Evolutionary conservation across 768 basidiomycete species (phyloP).

Genomic region (Boletus subcaerulescens): DNA sequence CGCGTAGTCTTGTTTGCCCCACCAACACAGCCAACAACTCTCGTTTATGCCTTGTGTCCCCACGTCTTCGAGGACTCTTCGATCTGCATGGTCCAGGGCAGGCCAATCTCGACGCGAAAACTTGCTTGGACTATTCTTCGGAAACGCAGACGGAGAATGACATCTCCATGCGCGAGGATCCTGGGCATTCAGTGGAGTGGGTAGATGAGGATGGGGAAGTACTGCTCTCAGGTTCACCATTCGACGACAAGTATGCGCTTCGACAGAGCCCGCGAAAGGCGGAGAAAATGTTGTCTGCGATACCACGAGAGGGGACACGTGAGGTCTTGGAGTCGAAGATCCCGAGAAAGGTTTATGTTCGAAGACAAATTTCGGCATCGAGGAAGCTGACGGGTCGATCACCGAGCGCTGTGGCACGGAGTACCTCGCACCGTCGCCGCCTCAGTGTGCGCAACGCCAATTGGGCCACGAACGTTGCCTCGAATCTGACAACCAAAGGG

Average conservation of each 20-base stretch:
- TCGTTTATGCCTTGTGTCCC: no score
- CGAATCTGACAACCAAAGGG: constrained; percentile 14
- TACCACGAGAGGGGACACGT: constrained; percentile 1
- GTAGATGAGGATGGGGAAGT: constrained; percentile 27
- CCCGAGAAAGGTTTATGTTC: constrained; percentile 16
- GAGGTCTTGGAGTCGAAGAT: constrained; percentile 18
- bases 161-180: constrained; percentile 4
- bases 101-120: constrained; percentile 15
- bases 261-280: background rate
- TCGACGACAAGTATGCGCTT: constrained; percentile 24
- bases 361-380: constrained; percentile 15
- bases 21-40: no score
- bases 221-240: constrained; percentile 17
- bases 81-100: constrained; percentile 27
- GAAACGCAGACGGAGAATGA: background rate
- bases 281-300: constrained; percentile 16
- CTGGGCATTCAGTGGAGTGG: constrained; percentile 16
- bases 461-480: background rate
- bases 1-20: no score
- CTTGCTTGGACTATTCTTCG: constrained; percentile 3
- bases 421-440: constrained; percentile 13
- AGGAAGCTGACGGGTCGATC: constrained; percentile 6
- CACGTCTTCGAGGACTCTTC: constrained; percentile 32
- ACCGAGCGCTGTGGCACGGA: constrained; percentile 1
- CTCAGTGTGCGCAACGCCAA: constrained; percentile 17